Base-by-base conservation (phyloP, 2,329 filamentous ascomycete genomes). In the Colletotrichum limetticola region DNA sequence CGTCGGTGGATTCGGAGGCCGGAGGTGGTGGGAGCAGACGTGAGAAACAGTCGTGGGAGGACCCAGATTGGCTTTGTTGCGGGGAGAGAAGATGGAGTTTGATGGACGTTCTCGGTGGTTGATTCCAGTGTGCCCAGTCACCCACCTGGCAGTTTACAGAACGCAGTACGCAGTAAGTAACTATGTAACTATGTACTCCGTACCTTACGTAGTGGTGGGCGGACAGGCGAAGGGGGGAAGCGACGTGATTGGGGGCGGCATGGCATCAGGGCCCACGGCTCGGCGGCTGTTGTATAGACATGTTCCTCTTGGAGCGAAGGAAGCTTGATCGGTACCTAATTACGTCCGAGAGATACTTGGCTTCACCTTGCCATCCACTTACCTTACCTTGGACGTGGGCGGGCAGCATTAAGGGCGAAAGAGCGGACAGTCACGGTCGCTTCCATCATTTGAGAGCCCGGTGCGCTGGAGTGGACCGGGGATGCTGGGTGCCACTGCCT, bases 11-110 rank as follows among this genome's bases (percentile, higher is more conserved):
- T 26, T 66, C 60, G 66, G 35, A 30, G 19, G n/a, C 26, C 49
- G 66, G n/a, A 3, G 61, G 61, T 61, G 60, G 61, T 71, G 49
- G 46, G 65, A 65, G 42, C 19, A 42, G 16, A 42, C 14, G 37
- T 49, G 42, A 49, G 42, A 49, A 49, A 49, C 42, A 52, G 66
- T 57, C 66, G 71, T 66, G 24, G 60, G 65, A 52, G 12, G 42
- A 26, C 12, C 22, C 22, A 49, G 24, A 52, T 60, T 37, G 26
- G 55, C 46, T 66, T 42, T 70, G 56, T 65, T 71, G 71, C 71
- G 67, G 71, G 71, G 71, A 65, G 66, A 37, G 35, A 19, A 62
- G 55, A 66, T 57, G 49, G 66, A 64, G 60, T 65, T 59, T 37
- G 32, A 49, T 56, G 53, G 37, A 22, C 19, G 42, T 49, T 49